phyloP scores from a whole-genome alignment of 1,284 basidiomycete genomes.

The Tylopilus sp. region DNA sequence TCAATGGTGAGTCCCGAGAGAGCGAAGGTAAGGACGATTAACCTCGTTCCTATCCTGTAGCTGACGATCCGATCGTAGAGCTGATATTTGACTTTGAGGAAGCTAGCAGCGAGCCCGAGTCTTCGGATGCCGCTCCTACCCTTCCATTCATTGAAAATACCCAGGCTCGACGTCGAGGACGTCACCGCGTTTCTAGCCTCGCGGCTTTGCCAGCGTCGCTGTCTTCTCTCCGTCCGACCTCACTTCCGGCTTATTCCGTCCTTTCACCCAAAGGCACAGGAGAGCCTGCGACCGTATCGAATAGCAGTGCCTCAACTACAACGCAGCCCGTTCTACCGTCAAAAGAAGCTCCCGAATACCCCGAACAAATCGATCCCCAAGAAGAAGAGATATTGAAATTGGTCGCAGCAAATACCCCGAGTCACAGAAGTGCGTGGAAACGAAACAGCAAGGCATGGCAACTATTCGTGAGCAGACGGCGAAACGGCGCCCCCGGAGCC shows the following conservation, averaged over 20 bases:
- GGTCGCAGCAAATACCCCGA: constrained; percentile 64
- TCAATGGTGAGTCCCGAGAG: constrained; percentile 31
- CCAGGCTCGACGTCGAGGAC: constrained; percentile 33
- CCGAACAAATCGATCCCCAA: constrained; percentile 38
- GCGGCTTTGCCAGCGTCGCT: constrained; percentile 53
- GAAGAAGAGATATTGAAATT: constrained; percentile 57
- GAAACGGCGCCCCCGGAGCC: constrained; percentile 33
- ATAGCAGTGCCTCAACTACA: constrained; percentile 1
- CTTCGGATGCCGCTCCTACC: constrained; percentile 26
- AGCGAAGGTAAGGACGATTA: constrained; percentile 36
- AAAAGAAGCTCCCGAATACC: constrained; percentile 19
- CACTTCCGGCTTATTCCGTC: constrained; percentile 59
- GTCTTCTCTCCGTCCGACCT: constrained; percentile 59
- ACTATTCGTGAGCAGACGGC: constrained; percentile 49
- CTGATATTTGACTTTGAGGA: constrained; percentile 67
- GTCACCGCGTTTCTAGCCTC: constrained; percentile 29
- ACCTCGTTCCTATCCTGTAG: constrained; percentile 1
- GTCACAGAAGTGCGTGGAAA: constrained; percentile 67
- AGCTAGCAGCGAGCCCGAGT: constrained; percentile 37
- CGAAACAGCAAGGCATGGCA: constrained; percentile 62
- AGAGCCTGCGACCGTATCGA: constrained; percentile 1
- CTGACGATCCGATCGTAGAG: constrained; percentile 38
- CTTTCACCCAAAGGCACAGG: constrained; percentile 35
- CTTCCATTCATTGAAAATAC: constrained; percentile 48
- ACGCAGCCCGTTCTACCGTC: neutral